Conservation (phyloP, 2,329 filamentous ascomycete species). For the Fusarium coffeatum region DNA sequence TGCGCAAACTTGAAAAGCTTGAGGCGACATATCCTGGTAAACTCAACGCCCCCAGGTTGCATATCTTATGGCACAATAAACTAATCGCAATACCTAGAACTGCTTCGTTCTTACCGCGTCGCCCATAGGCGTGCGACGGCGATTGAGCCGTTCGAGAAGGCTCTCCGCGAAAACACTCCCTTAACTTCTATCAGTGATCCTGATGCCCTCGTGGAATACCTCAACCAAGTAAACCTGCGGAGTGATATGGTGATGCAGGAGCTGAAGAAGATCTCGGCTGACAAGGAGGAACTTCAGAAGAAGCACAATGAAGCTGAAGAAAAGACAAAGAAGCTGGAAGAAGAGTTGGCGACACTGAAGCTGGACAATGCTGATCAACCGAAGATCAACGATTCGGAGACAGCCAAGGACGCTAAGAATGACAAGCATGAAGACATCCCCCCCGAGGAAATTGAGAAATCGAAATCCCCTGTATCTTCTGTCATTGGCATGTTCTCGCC, state of each 20-base stretch:
- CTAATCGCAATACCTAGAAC: slow-evolving; percentile 60
- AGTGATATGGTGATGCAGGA: slow-evolving; percentile 95
- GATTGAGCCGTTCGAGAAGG: slow-evolving; percentile 93
- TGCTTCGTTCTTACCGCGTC: slow-evolving; percentile 90
- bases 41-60: slow-evolving; percentile 3
- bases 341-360: slow-evolving; percentile 69
- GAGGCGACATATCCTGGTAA: slow-evolving; percentile 87
- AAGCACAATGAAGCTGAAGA: slow-evolving; percentile 77
- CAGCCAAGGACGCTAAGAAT: slow-evolving; percentile 44
- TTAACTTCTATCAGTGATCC: slow-evolving; percentile 90
- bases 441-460: slow-evolving; percentile 46
- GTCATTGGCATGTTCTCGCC: slow-evolving; percentile 64
- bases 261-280: slow-evolving; percentile 84
- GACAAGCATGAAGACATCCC: slow-evolving; percentile 45
- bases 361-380: slow-evolving; percentile 46
- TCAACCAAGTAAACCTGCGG: slow-evolving; percentile 86
- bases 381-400: slow-evolving; percentile 49
- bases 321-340: slow-evolving; percentile 68
- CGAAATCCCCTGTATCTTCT: slow-evolving; percentile 61
- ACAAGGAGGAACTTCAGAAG: slow-evolving; percentile 83
- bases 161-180: slow-evolving; percentile 91
- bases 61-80: not conserved
- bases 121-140: slow-evolving; percentile 87
- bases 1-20: slow-evolving; percentile 90
- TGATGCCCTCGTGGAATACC: slow-evolving; percentile 85